phyloP scores from a whole-genome alignment of 768 basidiomycete genomes.

The Russula sp. region DNA sequence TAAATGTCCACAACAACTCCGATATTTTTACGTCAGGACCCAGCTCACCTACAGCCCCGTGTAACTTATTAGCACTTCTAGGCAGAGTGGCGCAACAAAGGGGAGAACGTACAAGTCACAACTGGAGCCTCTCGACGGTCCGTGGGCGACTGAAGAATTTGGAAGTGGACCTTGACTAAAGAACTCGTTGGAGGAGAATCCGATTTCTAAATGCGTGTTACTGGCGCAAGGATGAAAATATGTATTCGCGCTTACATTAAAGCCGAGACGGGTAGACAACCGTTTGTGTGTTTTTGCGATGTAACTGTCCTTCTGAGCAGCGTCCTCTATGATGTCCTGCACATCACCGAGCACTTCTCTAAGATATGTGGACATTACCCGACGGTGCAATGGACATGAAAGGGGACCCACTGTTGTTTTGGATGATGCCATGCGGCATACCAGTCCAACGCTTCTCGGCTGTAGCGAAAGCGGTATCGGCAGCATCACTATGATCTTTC shows the following conservation, averaged over 20 bases:
- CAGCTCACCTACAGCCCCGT: slow-evolving; percentile 15
- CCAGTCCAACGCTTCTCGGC: slow-evolving; percentile 23
- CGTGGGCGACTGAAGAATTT: slow-evolving; percentile 22
- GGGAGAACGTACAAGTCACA: slow-evolving; percentile 15
- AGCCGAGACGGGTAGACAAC: slow-evolving; percentile 21
- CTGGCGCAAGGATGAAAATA: background rate
- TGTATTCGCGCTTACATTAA: slow-evolving; percentile 8
- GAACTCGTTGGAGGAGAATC: slow-evolving; percentile 9
- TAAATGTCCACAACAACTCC: slow-evolving; percentile 26
- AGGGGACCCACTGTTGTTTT: slow-evolving; percentile 18
- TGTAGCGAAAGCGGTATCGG: slow-evolving; percentile 21
- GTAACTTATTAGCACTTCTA: background rate
- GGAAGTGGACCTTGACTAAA: slow-evolving; percentile 24
- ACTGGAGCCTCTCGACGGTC: slow-evolving; percentile 20
- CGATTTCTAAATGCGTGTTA: slow-evolving; percentile 11
- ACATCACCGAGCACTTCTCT: slow-evolving; percentile 25
- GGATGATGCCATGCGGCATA: slow-evolving; percentile 21
- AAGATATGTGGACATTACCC: background rate
- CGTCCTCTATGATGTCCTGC: slow-evolving; percentile 26
- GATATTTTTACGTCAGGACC: slow-evolving; percentile 22
- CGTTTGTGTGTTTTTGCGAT: slow-evolving; percentile 25
- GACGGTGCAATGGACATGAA: background rate
- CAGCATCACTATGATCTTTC: slow-evolving; percentile 18
- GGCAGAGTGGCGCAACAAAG: background rate
- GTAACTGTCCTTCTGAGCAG: slow-evolving; percentile 24